phyloP scores from a whole-genome alignment of 345 rosid genomes.

The Reutealis trisperma region DNA sequence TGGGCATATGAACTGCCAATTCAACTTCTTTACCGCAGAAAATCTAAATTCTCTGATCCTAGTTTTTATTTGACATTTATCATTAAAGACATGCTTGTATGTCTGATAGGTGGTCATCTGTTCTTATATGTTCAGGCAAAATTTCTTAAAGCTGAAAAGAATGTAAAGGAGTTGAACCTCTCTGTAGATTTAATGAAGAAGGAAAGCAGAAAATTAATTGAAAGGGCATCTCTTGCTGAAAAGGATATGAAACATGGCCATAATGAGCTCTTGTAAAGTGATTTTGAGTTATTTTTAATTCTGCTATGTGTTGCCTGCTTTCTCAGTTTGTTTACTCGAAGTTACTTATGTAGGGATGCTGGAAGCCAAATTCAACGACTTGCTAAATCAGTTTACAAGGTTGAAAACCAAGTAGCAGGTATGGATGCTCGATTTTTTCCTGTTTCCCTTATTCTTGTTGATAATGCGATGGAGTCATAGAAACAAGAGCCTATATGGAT shows the following conservation, averaged over 20 bases:
- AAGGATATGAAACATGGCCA: constrained; percentile 79
- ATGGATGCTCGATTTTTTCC: constrained; percentile 10
- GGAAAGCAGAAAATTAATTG: constrained; percentile 80
- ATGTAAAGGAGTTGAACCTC: constrained; percentile 61
- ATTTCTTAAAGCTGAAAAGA: constrained; percentile 78
- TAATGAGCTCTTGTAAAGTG: constrained; percentile 64
- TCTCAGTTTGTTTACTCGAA: constrained; percentile 9
- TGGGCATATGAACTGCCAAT: not conserved
- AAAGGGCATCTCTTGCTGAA: constrained; percentile 88
- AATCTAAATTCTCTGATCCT: constrained; percentile 9
- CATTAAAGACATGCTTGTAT: not conserved
- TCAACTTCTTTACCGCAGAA: constrained; percentile 6
- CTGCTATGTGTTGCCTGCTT: constrained; percentile 4
- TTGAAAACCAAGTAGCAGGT: constrained; percentile 81
- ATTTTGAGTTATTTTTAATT: not conserved
- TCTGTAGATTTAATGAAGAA: constrained; percentile 87
- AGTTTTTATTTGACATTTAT: not conserved
- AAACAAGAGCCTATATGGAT: not conserved
- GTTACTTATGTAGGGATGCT: constrained; percentile 53
- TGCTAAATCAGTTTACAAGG: constrained; percentile 71
- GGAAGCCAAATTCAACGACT: constrained; percentile 71
- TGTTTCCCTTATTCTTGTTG: not conserved
- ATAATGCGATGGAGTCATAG: not conserved
- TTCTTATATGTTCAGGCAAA: constrained; percentile 53
- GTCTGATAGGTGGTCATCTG: constrained; percentile 11